Evolutionary conservation across 441 rosid species (phyloP).

Genomic region (Brassica hybrid): DNA sequence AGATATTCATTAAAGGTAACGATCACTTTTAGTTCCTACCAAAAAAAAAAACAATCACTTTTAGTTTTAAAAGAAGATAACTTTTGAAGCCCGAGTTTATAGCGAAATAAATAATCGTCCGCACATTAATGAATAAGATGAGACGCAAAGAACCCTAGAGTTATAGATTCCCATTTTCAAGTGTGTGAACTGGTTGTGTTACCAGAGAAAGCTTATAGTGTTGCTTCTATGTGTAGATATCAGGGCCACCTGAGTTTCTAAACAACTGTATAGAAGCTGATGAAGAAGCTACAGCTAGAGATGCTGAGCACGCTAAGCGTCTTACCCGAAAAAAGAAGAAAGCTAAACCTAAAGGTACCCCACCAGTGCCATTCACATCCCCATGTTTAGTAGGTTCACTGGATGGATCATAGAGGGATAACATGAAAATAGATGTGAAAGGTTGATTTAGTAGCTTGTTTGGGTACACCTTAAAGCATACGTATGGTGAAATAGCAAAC

Average conservation of each 20-base stretch:
- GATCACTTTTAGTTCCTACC: no score
- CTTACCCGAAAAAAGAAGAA: conserved; percentile 63
- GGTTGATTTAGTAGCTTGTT: not conserved
- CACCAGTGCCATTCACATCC: conserved; percentile 5
- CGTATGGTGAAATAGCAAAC: not conserved
- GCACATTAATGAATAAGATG: no score
- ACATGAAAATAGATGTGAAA: not conserved
- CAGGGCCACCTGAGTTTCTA: conserved; percentile 87
- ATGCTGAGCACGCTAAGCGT: conserved; percentile 55
- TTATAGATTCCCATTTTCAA: not conserved
- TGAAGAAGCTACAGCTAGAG: conserved; percentile 51
- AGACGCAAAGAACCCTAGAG: no score
- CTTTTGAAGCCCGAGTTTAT: no score
- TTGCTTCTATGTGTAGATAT: conserved; percentile 57
- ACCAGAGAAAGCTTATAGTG: not conserved
- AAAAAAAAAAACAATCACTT: no score
- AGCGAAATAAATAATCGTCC: no score
- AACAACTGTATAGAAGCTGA: conserved; percentile 68
- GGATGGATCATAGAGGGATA: not conserved
- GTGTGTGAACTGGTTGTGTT: conserved; percentile 14
- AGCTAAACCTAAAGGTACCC: conserved; percentile 66
- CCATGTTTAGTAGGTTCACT: not conserved
- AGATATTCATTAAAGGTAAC: no score
- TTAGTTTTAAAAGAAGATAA: no score
- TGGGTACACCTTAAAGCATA: not conserved